phyloP scores from a whole-genome alignment of 352 stramenopile species.

The Pythium folliculosum region DNA sequence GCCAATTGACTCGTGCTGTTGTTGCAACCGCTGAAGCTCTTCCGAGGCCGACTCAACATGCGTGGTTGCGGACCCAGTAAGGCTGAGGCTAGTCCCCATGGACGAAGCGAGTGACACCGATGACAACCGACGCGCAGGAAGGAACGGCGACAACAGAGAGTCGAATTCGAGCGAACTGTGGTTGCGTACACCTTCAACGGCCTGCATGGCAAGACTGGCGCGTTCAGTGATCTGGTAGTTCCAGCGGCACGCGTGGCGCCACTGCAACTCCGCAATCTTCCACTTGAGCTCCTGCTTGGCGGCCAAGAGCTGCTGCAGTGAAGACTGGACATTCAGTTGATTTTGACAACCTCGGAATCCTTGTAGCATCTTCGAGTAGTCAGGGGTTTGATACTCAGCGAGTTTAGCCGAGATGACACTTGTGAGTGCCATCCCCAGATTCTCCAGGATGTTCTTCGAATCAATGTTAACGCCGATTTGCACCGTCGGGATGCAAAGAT shows the following conservation, averaged over 20 bases:
- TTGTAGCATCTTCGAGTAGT: constrained; percentile 43
- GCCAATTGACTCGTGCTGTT: constrained; percentile 49
- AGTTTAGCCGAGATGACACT: constrained; percentile 50
- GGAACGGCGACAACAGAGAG: constrained; percentile 36
- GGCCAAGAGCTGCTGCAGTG: constrained; percentile 45
- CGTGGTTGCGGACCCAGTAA: constrained; percentile 36
- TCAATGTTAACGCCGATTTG: constrained; percentile 47
- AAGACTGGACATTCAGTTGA: constrained; percentile 14
- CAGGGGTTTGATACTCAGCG: constrained; percentile 35
- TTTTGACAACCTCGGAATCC: constrained; percentile 13
- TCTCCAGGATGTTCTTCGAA: constrained; percentile 70
- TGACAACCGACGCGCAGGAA: constrained; percentile 38
- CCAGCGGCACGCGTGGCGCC: constrained; percentile 58
- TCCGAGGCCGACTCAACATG: constrained; percentile 44
- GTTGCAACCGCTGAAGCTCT: constrained; percentile 47
- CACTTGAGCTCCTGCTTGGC: constrained; percentile 61
- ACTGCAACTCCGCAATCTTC: constrained; percentile 61
- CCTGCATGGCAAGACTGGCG: constrained; percentile 41
- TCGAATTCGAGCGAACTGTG: constrained; percentile 46
- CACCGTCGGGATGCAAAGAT: constrained; percentile 60
- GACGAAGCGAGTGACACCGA: constrained; percentile 40
- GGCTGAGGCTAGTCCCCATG: constrained; percentile 37
- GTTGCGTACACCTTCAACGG: constrained; percentile 37
- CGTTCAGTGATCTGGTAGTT: constrained; percentile 54
- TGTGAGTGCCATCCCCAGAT: constrained; percentile 39